These are phyloP conservation scores for Coemansia guatemalensis DNA, from an alignment of 192 early-diverging fungal genomes.

Conservation along the genomic window DNA sequence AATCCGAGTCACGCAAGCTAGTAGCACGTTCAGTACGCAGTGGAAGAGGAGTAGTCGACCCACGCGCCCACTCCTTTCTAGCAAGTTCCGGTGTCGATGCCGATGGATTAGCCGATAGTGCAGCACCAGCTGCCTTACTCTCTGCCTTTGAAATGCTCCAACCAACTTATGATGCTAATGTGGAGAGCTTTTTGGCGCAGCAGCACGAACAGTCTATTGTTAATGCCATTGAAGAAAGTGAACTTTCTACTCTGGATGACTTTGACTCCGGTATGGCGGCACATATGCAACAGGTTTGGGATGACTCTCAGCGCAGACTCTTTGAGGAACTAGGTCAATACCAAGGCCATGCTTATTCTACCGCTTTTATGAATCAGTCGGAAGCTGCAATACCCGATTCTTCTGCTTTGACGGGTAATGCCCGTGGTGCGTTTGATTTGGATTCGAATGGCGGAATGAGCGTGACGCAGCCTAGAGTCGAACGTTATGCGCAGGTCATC, in stretches of 20 bases:
- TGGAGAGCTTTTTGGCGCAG: slow-evolving; percentile 74
- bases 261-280: slow-evolving; percentile 64
- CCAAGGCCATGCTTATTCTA: slow-evolving; percentile 14
- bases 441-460: background rate
- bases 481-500: slow-evolving; percentile 41
- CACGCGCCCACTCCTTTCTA: slow-evolving; percentile 67
- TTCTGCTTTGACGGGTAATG: background rate
- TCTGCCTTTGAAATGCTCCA: slow-evolving; percentile 73
- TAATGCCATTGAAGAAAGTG: slow-evolving; percentile 69
- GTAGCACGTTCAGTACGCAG: slow-evolving; percentile 49
- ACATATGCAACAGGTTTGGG: slow-evolving; percentile 68
- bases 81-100: slow-evolving; percentile 80
- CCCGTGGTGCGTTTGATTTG: slow-evolving; percentile 13
- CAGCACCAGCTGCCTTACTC: slow-evolving; percentile 66
- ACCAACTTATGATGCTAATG: slow-evolving; percentile 77
- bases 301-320: slow-evolving; percentile 65
- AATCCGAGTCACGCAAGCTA: slow-evolving; percentile 77
- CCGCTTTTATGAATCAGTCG: background rate
- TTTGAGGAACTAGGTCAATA: slow-evolving; percentile 84
- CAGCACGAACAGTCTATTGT: slow-evolving; percentile 78
- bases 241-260: slow-evolving; percentile 63
- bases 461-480: slow-evolving; percentile 35
- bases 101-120: slow-evolving; percentile 60
- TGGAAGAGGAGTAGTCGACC: slow-evolving; percentile 27
- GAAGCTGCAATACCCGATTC: background rate